phyloP scores from a whole-genome alignment of 176 grass and related monocot genomes.

The Sorghum bicolor region Sorghum_bicolor_NCBIv3 NC_012876.2:59383001-59383500 shows the following conservation, averaged over 20 bases:
- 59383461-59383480: background rate
- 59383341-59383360: constrained; percentile 17
- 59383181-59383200: constrained; percentile 34
- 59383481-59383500: background rate
- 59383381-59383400: background rate
- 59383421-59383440: constrained; percentile 15
- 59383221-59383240: constrained; percentile 33
- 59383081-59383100: constrained; percentile 63
- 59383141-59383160: background rate
- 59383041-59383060: constrained; percentile 62
- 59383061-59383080: constrained; percentile 57
- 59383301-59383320: background rate
- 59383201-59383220: constrained; percentile 14
- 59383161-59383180: constrained; percentile 32
- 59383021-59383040: constrained; percentile 28
- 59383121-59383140: constrained; percentile 25
- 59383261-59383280: constrained; percentile 25
- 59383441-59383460: constrained; percentile 2
- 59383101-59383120: constrained; percentile 46
- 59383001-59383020: background rate
- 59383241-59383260: constrained; percentile 25
- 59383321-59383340: background rate
- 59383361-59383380: background rate
- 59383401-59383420: background rate
- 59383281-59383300: constrained; percentile 15